A percentile compares a stretch with the other conserved stretches of the same genome.
Conservation (phyloP, 345 rosid genomes). For the Odontarrhena argentea region DNA sequence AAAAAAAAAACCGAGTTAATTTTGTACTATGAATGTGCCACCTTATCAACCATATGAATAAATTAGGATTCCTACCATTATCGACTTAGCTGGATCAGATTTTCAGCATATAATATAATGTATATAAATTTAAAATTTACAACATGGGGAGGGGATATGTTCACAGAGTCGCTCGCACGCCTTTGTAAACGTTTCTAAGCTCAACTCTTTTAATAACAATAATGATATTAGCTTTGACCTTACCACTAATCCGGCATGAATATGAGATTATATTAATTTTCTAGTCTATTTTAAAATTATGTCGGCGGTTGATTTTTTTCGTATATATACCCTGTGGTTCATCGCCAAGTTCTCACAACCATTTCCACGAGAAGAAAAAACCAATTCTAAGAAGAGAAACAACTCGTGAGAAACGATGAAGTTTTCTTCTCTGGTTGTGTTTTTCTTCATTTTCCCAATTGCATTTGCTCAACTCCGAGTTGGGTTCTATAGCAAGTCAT, state of each 20-base stretch:
- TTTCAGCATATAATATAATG: constrained; percentile 7
- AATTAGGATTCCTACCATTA: constrained; percentile 19
- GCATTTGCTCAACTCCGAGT: constrained; percentile 51
- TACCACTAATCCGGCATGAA: constrained; percentile 14
- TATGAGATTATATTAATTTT: neutral
- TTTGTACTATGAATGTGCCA: constrained; percentile 13
- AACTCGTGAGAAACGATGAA: constrained; percentile 15
- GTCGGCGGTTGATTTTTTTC: constrained; percentile 14
- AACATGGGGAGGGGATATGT: constrained; percentile 31
- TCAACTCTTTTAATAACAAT: constrained; percentile 2
- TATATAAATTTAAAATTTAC: neutral
- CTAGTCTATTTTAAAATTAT: neutral
- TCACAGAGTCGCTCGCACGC: constrained; percentile 41
- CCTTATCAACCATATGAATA: constrained; percentile 12
- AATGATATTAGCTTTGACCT: constrained; percentile 28
- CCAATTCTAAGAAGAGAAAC: constrained; percentile 10
- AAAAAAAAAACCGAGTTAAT: neutral
- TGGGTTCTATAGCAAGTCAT: constrained; percentile 58
- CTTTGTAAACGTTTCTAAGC: constrained; percentile 24
- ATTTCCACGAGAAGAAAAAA: constrained; percentile 19
- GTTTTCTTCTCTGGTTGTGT: constrained; percentile 36
- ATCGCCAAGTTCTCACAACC: constrained; percentile 18
- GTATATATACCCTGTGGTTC: constrained; percentile 27
- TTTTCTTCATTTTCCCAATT: constrained; percentile 41
- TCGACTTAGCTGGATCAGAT: constrained; percentile 33